Base-by-base conservation (phyloP, 495 filamentous ascomycete species). In the Neurospora sp. region DNA sequence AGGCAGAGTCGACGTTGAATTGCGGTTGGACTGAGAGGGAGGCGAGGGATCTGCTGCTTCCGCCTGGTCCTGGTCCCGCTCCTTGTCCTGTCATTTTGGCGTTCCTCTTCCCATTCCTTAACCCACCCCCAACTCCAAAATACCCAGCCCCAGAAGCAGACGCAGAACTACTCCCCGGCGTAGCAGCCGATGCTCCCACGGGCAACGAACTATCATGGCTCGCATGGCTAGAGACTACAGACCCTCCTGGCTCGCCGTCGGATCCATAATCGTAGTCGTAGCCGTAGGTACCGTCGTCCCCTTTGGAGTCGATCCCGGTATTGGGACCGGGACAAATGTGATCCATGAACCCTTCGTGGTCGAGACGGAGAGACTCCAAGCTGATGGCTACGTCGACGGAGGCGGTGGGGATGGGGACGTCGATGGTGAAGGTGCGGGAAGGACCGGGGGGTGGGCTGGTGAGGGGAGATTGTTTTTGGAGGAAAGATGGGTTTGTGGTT, bases 361-460 rank as follows among this genome's bases (percentile, higher is more conserved):
- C 70, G 39, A 81, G 71, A 28, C 81, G 77, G 62, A 86, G 74
- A 7, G 75, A 69, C 21, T 84, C 82, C 39, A 85, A 77, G 72
- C 75, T 74, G 72, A 80, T 79, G 39, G 73, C 70, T 6, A 79
- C 72, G 1, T 77, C 77, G 69, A 83, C 81, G 5, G 78, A 79
- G 24, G 76, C 77, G 28, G 71, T 71, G 1, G 81, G 77, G 78
- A 85, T 81, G 43, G 81, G 76, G 71, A 86, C 84, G 80, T 86
- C 83, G 76, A 86, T 86, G 69, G 83, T 85, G 73, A 86, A 86
- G 40, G 83, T 86, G 74, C 83, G 83, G 74, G 82, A 83, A 7
- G 84, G 84, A 6, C 81, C 81, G n/a, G 82, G 76, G 3, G 81
- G 80, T 11, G 75, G 77, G 40, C 42, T 62, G 76, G 70, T 7